Base-by-base conservation (phyloP, 2,329 filamentous ascomycete species). In the Calonectria fujianensis region DNA sequence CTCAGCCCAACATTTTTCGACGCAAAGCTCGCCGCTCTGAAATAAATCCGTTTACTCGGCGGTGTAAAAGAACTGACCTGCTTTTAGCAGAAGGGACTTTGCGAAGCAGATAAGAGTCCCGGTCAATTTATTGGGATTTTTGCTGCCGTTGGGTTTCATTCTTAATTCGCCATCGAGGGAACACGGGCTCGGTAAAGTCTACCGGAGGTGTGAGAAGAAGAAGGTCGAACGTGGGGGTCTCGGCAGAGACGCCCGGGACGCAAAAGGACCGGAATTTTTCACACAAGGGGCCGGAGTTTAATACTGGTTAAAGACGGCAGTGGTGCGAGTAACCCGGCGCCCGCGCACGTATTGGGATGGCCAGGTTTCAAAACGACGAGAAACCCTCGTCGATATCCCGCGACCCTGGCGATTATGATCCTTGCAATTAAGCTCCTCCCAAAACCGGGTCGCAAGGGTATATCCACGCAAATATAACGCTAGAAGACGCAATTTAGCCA, bases 371-470 rank as follows among this genome's bases (percentile, higher is more conserved):
- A 61, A 27, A 61, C 3, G n/a, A 24, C 14, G 16, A 13, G 20
- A 20, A 61, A 61, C 39, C 32, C 32, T 39, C 18, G 32, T 61
- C 24, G 32, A 35, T n/a, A n/a, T 39, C 32, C 35, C 54, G 9
- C 54, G n/a, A 61, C 54, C 54, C 54, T 61, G 39, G 54, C 9
- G 32, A 39, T 61, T 48, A 16, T 24, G 13, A 61, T n/a, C 54
- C 54, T 61, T 61, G 54, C 24, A n/a, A 27, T 61, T 39, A 39
- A 61, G n/a, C 54, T 61, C 32, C 54, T 39, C 16, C 54, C 52
- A 13, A 39, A 61, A 61, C 32, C 14, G 32, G n/a, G 54, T n/a
- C 35, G 20, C n/a, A 39, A 27, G 54, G 54, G 11, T 32, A 7
- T 27, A n/a, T 37, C 32, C 54, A 61, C 54, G 24, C 14, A 27